These are phyloP conservation scores for Phoma sp. DNA, from an alignment of 2,329 filamentous ascomycete species.

Conservation along the genomic window DNA sequence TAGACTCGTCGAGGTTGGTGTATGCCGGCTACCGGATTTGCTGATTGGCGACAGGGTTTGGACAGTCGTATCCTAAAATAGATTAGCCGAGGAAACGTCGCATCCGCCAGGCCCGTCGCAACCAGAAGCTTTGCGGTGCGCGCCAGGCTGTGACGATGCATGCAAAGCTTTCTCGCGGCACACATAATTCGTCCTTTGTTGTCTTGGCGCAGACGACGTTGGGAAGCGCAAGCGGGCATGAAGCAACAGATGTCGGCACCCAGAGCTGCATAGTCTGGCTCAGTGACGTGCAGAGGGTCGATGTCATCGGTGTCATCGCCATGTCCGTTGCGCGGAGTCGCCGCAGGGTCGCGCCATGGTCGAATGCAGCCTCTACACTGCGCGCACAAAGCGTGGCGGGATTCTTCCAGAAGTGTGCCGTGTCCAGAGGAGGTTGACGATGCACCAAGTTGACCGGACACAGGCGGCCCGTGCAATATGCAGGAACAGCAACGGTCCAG, in stretches of 20 bases:
- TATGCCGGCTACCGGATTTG: slow-evolving; percentile 17
- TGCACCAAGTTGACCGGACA: slow-evolving; percentile 10
- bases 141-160: slow-evolving; percentile 1
- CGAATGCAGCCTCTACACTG: not conserved
- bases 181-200: slow-evolving; percentile 4
- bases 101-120: slow-evolving; percentile 6
- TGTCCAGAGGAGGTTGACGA: not conserved
- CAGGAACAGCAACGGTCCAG: slow-evolving; percentile 9
- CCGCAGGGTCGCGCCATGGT: not conserved
- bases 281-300: slow-evolving; percentile 2
- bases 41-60: slow-evolving; percentile 17
- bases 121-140: slow-evolving; percentile 12
- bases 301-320: not conserved
- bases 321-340: not conserved
- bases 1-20: not conserved
- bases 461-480: not conserved
- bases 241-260: not conserved
- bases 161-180: slow-evolving; percentile 12
- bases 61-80: slow-evolving; percentile 17
- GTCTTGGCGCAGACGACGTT: not conserved
- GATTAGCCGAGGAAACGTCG: slow-evolving; percentile 17
- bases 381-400: not conserved
- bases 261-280: not conserved
- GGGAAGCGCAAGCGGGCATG: not conserved
- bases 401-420: not conserved